A percentile compares a stretch with the other conserved stretches of the same genome.
Conservation (phyloP, 805 yeast genomes). For the Hanseniaspora guilliermondii region DNA sequence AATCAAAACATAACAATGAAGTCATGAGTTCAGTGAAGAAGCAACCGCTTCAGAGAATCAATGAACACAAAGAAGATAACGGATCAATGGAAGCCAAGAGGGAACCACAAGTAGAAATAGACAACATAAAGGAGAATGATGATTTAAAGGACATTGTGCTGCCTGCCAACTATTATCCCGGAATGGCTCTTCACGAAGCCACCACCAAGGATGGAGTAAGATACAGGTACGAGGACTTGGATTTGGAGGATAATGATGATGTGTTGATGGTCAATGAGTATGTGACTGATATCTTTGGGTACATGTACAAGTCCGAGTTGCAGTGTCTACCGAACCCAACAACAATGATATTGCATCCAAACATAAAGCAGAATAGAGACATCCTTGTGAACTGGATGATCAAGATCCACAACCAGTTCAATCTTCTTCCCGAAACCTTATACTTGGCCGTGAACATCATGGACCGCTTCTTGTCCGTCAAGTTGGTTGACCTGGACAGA, state of each 20-base stretch:
- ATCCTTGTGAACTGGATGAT: slow-evolving; percentile 90
- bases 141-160: neutral
- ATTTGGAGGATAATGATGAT: slow-evolving; percentile 66
- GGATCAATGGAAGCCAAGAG: neutral
- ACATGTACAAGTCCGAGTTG: slow-evolving; percentile 58
- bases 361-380: slow-evolving; percentile 41
- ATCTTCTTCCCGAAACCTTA: slow-evolving; percentile 75
- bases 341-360: slow-evolving; percentile 32
- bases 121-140: neutral
- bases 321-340: slow-evolving; percentile 50
- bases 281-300: slow-evolving; percentile 73
- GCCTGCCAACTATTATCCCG: slow-evolving; percentile 3
- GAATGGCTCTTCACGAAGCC: neutral
- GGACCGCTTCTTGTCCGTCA: slow-evolving; percentile 75
- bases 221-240: slow-evolving; percentile 59
- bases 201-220: slow-evolving; percentile 17
- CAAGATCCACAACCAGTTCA: slow-evolving; percentile 73
- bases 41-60: neutral
- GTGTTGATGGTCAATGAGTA: slow-evolving; percentile 90
- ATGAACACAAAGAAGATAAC: neutral
- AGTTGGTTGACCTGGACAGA: slow-evolving; percentile 61
- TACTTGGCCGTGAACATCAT: slow-evolving; percentile 72
- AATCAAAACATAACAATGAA: neutral
- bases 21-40: neutral
- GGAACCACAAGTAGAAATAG: neutral